These are phyloP conservation scores for Cucurbita maxima DNA, from an alignment of 306 rosid genomes.

Conservation along the genomic window DNA sequence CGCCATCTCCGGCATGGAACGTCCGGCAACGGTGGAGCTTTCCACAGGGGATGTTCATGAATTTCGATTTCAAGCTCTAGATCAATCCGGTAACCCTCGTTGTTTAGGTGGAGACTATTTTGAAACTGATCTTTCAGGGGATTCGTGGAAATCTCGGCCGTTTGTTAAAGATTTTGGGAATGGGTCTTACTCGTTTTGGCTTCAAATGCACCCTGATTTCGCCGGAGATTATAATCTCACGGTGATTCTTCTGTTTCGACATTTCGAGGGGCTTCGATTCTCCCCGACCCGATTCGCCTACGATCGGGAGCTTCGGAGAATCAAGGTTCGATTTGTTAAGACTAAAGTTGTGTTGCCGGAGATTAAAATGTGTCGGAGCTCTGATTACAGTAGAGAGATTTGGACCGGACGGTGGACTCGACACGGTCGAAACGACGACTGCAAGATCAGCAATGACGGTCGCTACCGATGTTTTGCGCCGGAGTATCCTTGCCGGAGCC, in stretches of 20 bases:
- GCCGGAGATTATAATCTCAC: constrained; percentile 49
- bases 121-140: constrained; percentile 82
- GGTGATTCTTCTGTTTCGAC: constrained; percentile 52
- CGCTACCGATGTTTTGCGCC: constrained; percentile 51
- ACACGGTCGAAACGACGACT: constrained; percentile 51
- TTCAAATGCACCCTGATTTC: constrained; percentile 79
- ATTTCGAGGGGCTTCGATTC: constrained; percentile 60
- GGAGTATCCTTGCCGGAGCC: constrained; percentile 49
- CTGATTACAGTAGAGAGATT: constrained; percentile 49
- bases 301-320: constrained; percentile 32
- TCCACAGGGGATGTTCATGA: constrained; percentile 68
- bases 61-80: constrained; percentile 50
- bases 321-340: constrained; percentile 37
- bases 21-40: constrained; percentile 25
- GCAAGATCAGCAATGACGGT: constrained; percentile 55
- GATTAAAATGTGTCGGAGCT: constrained; percentile 30
- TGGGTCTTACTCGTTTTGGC: constrained; percentile 57
- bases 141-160: constrained; percentile 78
- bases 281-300: constrained; percentile 46
- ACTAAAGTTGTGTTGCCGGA: constrained; percentile 32
- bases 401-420: constrained; percentile 96
- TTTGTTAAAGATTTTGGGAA: constrained; percentile 59
- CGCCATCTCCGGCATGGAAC: constrained; percentile 46
- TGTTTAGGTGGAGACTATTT: constrained; percentile 91
- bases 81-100: constrained; percentile 46